Evolutionary conservation across 495 filamentous ascomycete species (phyloP), one percentile per base, ranked within the genome.

Genomic region (Penicillium odoratum): DNA sequence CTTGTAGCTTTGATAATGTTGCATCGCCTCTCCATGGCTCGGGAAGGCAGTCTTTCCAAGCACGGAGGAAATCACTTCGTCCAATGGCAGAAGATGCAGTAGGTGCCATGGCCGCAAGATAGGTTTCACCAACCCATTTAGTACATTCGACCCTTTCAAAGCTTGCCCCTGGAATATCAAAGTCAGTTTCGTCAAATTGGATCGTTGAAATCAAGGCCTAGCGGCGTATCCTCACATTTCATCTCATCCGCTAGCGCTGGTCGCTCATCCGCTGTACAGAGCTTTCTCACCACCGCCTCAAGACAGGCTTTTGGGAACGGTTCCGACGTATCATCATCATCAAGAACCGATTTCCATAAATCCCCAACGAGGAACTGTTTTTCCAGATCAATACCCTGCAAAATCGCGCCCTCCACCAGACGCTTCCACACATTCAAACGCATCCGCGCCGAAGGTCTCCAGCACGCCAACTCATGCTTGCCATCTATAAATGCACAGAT

Each of bases 31-130:
- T 80, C 85, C 85, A 88, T 29, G 69, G 53, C 55, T 87, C 85
- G 25, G 83, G 85, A 48, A 88, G 66, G 21, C 64, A 68, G 51
- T 87, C 81, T 60, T 74, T 81, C 85, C 85, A 88, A 3, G 68
- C 64, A 40, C 71, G 66, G 8, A 86, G 42, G 51, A 83, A 84
- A 3, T 80, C 72, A 29, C 66, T 74, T n/a, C 78, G 67, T n/a
- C 71, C 67, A 43, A 75, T 65, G 11, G 73, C 66, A 48, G 68
- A 69, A 21, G 62, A 54, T 10, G 61, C 38, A 45, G 69, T 68
- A 15, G 74, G 71, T 46, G 80, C 79, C 9, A 73, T 74, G 29
- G 75, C 73, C 58, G 81, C 78, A 5, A 87, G 73, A 57, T 82
- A 71, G 4, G 72, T 78, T 56, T 71, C 73, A 4, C 85, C 85